These are phyloP conservation scores for Lactifluus piperatus DNA, from an alignment of 768 basidiomycete species.

Conservation along the genomic window DNA sequence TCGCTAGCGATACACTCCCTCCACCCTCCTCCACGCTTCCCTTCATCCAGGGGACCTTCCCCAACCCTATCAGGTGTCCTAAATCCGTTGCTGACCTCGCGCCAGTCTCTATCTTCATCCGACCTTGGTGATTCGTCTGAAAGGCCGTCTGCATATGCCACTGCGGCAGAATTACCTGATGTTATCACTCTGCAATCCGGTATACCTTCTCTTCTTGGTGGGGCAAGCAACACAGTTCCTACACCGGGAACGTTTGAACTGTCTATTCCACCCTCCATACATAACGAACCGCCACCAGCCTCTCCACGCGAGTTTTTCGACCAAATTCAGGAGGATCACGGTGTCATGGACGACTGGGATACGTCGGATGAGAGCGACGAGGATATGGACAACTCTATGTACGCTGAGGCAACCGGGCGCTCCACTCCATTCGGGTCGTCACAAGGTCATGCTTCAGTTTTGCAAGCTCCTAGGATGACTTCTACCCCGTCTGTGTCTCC, in stretches of 20 bases:
- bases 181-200: neutral
- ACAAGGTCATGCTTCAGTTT: constrained; percentile 1
- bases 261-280: constrained; percentile 37
- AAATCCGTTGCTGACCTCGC: neutral
- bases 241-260: constrained; percentile 34
- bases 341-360: constrained; percentile 66
- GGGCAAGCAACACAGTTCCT: neutral
- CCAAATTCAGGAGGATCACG: constrained; percentile 56
- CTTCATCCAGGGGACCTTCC: neutral
- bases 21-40: constrained; percentile 16
- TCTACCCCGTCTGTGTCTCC: constrained; percentile 16
- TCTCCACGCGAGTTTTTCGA: constrained; percentile 72
- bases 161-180: constrained; percentile 8
- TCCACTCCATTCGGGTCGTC: constrained; percentile 6
- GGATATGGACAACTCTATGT: constrained; percentile 23
- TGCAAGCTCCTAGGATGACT: neutral
- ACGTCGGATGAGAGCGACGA: constrained; percentile 40
- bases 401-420: constrained; percentile 18
- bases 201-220: neutral
- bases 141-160: constrained; percentile 17
- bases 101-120: constrained; percentile 13
- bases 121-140: constrained; percentile 21
- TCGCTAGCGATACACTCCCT: constrained; percentile 17
- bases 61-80: neutral
- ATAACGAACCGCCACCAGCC: constrained; percentile 54